Evolutionary conservation across 2,329 filamentous ascomycete species (phyloP).

Genomic region (Tolypocladium nubicola): DNA sequence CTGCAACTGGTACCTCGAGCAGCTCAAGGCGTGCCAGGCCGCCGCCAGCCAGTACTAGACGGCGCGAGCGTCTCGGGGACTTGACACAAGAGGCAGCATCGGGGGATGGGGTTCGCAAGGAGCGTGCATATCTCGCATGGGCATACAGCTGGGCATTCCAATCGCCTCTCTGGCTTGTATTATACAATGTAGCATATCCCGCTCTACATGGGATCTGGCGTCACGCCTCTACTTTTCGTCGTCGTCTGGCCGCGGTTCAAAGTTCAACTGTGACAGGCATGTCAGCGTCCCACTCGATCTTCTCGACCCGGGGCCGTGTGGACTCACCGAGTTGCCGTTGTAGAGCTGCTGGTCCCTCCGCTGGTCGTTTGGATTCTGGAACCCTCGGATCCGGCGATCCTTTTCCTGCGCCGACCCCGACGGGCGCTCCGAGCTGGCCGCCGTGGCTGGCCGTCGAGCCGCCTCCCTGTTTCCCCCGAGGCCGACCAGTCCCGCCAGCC

Average conservation of each 20-base stretch:
- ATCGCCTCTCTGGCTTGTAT: constrained; percentile 11
- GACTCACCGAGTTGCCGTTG: constrained; percentile 77
- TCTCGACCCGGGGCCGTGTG: not conserved
- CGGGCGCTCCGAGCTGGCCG: not conserved
- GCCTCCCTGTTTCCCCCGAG: constrained; percentile 8
- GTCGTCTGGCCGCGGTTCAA: constrained; percentile 54
- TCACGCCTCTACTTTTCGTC: constrained; percentile 24
- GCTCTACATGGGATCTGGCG: constrained; percentile 9
- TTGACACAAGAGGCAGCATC: not conserved
- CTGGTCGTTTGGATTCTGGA: constrained; percentile 38
- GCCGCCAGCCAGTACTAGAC: constrained; percentile 61
- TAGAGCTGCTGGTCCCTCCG: constrained; percentile 63
- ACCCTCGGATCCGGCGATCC: constrained; percentile 13
- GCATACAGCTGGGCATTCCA: not conserved
- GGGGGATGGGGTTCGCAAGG: not conserved
- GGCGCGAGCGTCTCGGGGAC: not conserved
- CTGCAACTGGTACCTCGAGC: constrained; percentile 96
- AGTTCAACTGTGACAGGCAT: constrained; percentile 45
- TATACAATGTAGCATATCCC: constrained; percentile 16
- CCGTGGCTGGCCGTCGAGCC: not conserved
- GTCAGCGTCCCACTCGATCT: not conserved
- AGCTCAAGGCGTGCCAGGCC: constrained; percentile 82
- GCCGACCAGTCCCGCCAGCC: constrained; percentile 22
- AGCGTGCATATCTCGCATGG: not conserved
- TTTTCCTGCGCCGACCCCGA: constrained; percentile 9